Base-by-base conservation (phyloP, 495 filamentous ascomycete species). In the Neurospora hispaniola region DNA sequence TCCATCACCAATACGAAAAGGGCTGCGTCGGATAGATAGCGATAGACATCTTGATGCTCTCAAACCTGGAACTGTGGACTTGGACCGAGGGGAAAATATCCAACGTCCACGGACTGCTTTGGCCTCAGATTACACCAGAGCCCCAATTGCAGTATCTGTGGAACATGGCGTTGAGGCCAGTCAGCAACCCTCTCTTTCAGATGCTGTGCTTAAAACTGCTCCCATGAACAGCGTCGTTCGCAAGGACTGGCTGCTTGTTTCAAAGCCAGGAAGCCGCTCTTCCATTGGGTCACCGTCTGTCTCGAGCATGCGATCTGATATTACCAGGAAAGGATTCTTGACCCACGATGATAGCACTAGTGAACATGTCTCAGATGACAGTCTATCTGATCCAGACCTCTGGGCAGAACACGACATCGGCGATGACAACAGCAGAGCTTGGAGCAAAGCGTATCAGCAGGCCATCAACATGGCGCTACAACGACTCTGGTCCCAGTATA, bases 301-400 rank as follows among this genome's bases (percentile, higher is more conserved):
- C n/a, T 80, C 78, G 1, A 79, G 77, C 44, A 72, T 76, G 4
- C 31, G 73, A 0, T 78, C 76, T 2, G 69, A 70, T 1, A 71
- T 44, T n/a, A 71, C 76, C 0, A 40, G 42, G 41, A 74, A 75
- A 4, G 27, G 62, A 6, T 73, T 68, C 4, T 69, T 20, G 27
- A 69, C 44, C 8, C 20, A 69, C 14, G 73, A 75, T 20, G 74
- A 77, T 31, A 79, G 77, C 70, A 62, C 73, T 1, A 74, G 77
- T 20, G 79, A 80, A 5, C 10, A 11, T 2, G 40, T 73, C 42
- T 77, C 78, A 0, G 75, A 80, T 12, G 77, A 76, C 46, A 80
- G 73, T 40, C 0, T 79, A 42, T 80, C 79, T 6, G 79, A 80
- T 12, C 74, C 75, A 11, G 78, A 79, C 18, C 62, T 73, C 6